Conservation (phyloP, 495 filamentous ascomycete species). For the Penicillium steckii region DNA sequence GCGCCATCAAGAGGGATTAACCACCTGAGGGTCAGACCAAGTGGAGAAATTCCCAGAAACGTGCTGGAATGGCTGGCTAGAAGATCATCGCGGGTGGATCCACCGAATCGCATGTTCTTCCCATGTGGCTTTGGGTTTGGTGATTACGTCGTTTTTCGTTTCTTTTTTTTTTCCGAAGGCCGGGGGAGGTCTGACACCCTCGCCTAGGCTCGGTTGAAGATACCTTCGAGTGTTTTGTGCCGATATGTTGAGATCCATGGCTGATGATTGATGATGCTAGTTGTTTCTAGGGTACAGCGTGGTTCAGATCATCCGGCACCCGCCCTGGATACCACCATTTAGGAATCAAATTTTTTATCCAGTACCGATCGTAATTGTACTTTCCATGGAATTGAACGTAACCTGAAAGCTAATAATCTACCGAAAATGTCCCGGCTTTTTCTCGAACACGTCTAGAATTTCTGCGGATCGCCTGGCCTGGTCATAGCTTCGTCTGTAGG, state of each 20-base stretch:
- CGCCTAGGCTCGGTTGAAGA: neutral
- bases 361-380: neutral
- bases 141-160: neutral
- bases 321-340: neutral
- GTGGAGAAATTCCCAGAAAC: conserved; percentile 27
- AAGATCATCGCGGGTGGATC: conserved; percentile 14
- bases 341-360: neutral
- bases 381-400: conserved; percentile 7
- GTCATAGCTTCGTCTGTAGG: conserved; percentile 15
- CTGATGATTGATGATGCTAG: neutral
- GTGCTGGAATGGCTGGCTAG: conserved; percentile 39
- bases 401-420: conserved; percentile 5
- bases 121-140: conserved; percentile 23
- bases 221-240: neutral
- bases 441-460: conserved; percentile 16
- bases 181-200: neutral
- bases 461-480: conserved; percentile 8
- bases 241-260: neutral
- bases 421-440: conserved; percentile 5
- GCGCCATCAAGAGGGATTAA: conserved; percentile 4
- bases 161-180: neutral
- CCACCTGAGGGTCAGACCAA: neutral
- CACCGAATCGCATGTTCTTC: conserved; percentile 12
- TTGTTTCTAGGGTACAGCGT: neutral
- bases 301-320: neutral